Percentiles rank a stretch among this genome's conserved stretches.
phyloP scores from a whole-genome alignment of 208 protist species.

The Trypanosomatidae sp. region DNA sequence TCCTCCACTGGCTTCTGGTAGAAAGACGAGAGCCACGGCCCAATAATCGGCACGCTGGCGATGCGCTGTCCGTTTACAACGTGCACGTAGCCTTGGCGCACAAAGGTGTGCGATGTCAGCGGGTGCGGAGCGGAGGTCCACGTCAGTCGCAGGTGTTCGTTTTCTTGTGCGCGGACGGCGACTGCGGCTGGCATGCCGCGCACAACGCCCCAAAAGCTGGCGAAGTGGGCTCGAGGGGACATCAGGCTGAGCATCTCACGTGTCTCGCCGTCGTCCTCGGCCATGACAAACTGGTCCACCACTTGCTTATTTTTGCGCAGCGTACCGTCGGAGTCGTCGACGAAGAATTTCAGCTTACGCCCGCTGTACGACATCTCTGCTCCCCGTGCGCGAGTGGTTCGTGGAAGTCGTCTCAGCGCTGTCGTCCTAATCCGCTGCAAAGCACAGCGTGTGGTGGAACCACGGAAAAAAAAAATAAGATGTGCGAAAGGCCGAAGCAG shows the following conservation, averaged over 20 bases:
- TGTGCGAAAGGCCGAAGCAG: too few relatives aligned
- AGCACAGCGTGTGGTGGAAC: too few relatives aligned
- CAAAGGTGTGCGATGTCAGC: constrained; percentile 73
- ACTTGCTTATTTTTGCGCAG: constrained; percentile 46
- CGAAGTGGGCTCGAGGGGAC: constrained; percentile 45
- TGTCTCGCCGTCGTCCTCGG: constrained; percentile 71
- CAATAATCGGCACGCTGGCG: constrained; percentile 46
- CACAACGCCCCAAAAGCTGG: constrained; percentile 81
- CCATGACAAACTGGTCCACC: constrained; percentile 62
- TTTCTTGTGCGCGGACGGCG: constrained; percentile 56
- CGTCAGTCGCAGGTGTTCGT: constrained; percentile 50
- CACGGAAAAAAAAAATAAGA: too few relatives aligned
- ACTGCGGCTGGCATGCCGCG: constrained; percentile 51
- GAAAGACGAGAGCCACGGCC: constrained; percentile 57
- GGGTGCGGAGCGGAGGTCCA: constrained; percentile 53
- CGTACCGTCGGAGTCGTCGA: constrained; percentile 68
- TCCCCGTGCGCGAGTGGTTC: too few relatives aligned
- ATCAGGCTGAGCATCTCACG: constrained; percentile 56
- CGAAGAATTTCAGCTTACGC: constrained; percentile 72
- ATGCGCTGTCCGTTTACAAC: constrained; percentile 40
- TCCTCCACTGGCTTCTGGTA: constrained; percentile 63
- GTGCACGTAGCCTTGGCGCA: constrained; percentile 66
- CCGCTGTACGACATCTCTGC: constrained; percentile 70
- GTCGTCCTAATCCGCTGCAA: not conserved
- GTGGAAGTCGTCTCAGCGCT: not conserved